Conservation (phyloP, 2,329 filamentous ascomycete species). For the Graphium sp. region DNA sequence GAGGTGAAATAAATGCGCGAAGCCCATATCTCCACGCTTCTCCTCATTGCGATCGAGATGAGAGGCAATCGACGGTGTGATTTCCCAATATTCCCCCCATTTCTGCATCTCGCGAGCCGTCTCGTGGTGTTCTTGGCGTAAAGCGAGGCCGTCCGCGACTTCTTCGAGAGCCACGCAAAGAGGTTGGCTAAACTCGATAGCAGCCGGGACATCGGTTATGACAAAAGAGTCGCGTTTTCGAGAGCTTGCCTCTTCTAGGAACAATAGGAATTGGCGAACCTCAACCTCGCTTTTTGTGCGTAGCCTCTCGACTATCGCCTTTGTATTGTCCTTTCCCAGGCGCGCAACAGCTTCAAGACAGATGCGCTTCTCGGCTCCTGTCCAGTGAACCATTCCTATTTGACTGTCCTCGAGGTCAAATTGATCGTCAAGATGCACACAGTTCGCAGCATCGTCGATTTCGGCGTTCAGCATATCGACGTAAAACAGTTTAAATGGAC, state of each 20-base stretch:
- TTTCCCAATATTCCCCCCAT: constrained; percentile 50
- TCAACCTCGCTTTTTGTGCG: constrained; percentile 60
- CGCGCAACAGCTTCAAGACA: constrained; percentile 52
- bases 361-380: constrained; percentile 46
- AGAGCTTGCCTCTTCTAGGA: constrained; percentile 36
- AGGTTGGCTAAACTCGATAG: constrained; percentile 50
- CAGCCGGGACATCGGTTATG: constrained; percentile 48
- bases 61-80: constrained; percentile 26
- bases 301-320: constrained; percentile 44
- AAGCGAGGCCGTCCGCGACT: constrained; percentile 48
- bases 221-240: constrained; percentile 17
- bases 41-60: constrained; percentile 11
- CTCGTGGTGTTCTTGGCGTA: constrained; percentile 47
- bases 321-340: constrained; percentile 45
- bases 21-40: constrained; percentile 12
- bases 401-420: constrained; percentile 26
- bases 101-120: constrained; percentile 37
- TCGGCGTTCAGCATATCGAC: constrained; percentile 36
- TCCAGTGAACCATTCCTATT: constrained; percentile 58
- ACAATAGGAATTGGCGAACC: constrained; percentile 49
- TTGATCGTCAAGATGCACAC: too few species aligned
- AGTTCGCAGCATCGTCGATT: constrained; percentile 38
- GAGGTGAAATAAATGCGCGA: constrained; percentile 39
- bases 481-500: constrained; percentile 26
- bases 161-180: constrained; percentile 51